phyloP scores from a whole-genome alignment of 768 basidiomycete species.

The Lentinula aciculospora region DNA sequence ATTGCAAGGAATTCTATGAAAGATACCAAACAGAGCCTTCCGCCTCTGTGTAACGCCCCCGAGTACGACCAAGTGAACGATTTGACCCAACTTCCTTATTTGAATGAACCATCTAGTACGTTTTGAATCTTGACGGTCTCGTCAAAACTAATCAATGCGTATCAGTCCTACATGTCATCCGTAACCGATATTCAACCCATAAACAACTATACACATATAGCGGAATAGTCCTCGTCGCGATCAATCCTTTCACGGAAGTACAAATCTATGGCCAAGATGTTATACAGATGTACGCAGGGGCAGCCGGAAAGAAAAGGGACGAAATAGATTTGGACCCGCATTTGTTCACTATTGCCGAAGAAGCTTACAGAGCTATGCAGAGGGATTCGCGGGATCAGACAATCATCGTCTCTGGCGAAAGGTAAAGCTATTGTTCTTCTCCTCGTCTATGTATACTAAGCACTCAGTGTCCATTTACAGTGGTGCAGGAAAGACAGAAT shows the following conservation, averaged over 20 bases:
- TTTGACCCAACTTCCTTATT: constrained; percentile 92
- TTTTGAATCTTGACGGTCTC: constrained; percentile 41
- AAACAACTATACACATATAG: constrained; percentile 99
- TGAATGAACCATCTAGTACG: constrained; percentile 83
- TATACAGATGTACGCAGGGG: constrained; percentile 83
- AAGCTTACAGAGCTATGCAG: constrained; percentile 96
- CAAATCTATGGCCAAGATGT: constrained; percentile 95
- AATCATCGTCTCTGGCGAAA: constrained; percentile 98
- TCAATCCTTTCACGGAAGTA: constrained; percentile 97
- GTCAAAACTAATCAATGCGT: not conserved
- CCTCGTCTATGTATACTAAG: constrained; percentile 10
- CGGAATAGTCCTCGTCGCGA: constrained; percentile 96
- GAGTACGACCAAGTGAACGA: constrained; percentile 95
- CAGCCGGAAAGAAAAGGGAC: constrained; percentile 44
- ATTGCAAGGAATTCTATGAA: not conserved
- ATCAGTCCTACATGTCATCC: constrained; percentile 90
- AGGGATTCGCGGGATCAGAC: constrained; percentile 93
- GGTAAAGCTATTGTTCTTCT: constrained; percentile 40
- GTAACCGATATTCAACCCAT: constrained; percentile 83
- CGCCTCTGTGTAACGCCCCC: constrained; percentile 94
- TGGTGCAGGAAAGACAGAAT: constrained; percentile 99
- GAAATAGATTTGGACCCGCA: constrained; percentile 83
- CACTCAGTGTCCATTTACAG: constrained; percentile 33
- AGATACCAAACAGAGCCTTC: constrained; percentile 33
- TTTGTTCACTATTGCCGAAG: constrained; percentile 97